These are phyloP conservation scores for Anthoceros angustus DNA, from an alignment of 225 moss, liverwort and hornwort genomes.

Conservation along the genomic window DNA sequence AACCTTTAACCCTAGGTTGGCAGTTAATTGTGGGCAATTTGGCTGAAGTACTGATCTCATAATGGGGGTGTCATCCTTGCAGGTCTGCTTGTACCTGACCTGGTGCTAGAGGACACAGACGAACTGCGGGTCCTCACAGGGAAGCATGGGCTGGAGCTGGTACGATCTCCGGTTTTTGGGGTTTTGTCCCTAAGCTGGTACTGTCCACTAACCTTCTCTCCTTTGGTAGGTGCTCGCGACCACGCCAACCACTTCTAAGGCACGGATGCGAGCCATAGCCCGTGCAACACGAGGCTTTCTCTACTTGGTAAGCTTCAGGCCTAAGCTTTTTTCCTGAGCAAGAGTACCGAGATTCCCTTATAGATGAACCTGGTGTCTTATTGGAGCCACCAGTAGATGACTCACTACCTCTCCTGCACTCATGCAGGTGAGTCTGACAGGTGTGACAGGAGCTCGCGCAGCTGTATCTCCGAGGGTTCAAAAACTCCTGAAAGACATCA, in stretches of 20 bases:
- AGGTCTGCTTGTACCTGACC: conserved; percentile 77
- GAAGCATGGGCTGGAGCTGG: conserved; percentile 51
- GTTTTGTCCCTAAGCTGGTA: not conserved
- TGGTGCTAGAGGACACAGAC: conserved; percentile 61
- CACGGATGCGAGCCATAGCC: conserved; percentile 44
- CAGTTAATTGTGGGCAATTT: not conserved
- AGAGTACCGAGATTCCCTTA: not conserved
- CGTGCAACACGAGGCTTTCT: conserved; percentile 64
- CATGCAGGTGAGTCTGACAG: conserved; percentile 66
- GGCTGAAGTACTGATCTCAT: not conserved
- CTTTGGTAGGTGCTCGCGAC: conserved; percentile 35
- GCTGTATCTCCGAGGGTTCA: conserved; percentile 50
- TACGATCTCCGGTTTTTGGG: conserved; percentile 4
- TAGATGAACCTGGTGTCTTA: not conserved
- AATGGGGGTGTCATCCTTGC: not conserved
- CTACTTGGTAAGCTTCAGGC: conserved; percentile 39
- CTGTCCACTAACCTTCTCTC: not conserved
- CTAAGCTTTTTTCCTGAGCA: conserved; percentile 5
- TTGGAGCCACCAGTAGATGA: too few relatives aligned
- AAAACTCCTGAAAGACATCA: conserved; percentile 51
- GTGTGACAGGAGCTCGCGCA: conserved; percentile 64
- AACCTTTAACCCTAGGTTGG: not conserved
- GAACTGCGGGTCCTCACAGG: conserved; percentile 28
- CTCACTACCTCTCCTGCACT: not conserved
- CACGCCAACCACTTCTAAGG: conserved; percentile 62